Conservation (phyloP, 768 basidiomycete species). For the Lyophyllum semitale region DNA sequence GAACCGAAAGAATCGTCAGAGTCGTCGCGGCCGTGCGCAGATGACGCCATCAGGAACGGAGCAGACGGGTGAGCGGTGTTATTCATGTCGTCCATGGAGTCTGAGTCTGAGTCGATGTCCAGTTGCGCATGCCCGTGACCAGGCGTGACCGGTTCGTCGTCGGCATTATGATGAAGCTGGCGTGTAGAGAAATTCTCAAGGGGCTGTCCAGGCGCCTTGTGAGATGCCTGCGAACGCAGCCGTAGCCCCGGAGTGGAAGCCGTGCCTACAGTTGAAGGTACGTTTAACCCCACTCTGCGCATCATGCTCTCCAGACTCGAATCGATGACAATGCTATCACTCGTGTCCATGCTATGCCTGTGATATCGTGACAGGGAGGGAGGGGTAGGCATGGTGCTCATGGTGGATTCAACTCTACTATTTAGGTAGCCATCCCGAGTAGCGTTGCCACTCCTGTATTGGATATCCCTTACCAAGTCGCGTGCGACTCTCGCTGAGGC, state of each 20-base stretch:
- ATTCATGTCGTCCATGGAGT: constrained; percentile 59
- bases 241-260: constrained; percentile 24
- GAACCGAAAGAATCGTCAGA: constrained; percentile 51
- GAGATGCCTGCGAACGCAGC: constrained; percentile 27
- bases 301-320: constrained; percentile 72
- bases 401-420: constrained; percentile 54
- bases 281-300: constrained; percentile 54
- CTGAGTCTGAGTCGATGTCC: constrained; percentile 58
- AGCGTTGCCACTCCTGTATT: constrained; percentile 36
- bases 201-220: not conserved
- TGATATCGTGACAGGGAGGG: constrained; percentile 73
- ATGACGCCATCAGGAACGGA: constrained; percentile 67
- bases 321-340: constrained; percentile 50
- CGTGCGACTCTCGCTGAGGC: constrained; percentile 70
- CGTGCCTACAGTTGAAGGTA: constrained; percentile 29
- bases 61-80: constrained; percentile 67
- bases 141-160: constrained; percentile 11
- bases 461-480: constrained; percentile 61
- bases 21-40: constrained; percentile 32
- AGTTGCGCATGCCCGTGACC: constrained; percentile 22
- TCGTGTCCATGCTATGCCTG: constrained; percentile 44
- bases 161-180: not conserved
- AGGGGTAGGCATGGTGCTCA: constrained; percentile 69
- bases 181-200: not conserved
- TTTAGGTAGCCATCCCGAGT: constrained; percentile 27